Percentiles rank a stretch among this genome's conserved stretches.
Conservation (phyloP, 305 asterid species). For the Nicotiana rustica region DNA sequence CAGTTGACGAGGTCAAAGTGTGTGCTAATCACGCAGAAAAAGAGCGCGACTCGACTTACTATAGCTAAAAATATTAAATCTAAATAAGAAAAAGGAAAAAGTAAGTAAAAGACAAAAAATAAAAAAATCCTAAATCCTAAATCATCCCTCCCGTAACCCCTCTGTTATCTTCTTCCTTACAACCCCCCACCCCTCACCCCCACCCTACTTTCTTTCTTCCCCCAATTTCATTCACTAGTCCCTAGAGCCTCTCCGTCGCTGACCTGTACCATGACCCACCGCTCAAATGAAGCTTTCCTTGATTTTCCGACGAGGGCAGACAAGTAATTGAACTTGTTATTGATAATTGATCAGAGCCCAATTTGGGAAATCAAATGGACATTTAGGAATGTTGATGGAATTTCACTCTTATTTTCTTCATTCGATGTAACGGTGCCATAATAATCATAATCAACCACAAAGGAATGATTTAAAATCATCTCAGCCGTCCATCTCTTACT, state of each 20-base stretch:
- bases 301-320: conserved; percentile 45
- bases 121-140: too few relatives aligned
- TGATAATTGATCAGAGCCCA: conserved; percentile 51
- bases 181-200: too few relatives aligned
- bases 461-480: conserved; percentile 81
- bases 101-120: too few relatives aligned
- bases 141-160: too few relatives aligned
- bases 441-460: conserved; percentile 37
- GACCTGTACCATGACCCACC: conserved; percentile 25
- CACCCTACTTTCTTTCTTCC: too few relatives aligned
- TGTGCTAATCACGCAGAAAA: too few relatives aligned
- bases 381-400: conserved; percentile 56
- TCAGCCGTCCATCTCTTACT: conserved; percentile 83
- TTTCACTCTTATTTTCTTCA: conserved; percentile 15
- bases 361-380: conserved; percentile 71
- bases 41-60: too few relatives aligned
- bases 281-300: background rate
- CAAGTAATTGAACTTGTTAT: conserved; percentile 47
- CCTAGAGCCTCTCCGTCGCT: conserved; percentile 54
- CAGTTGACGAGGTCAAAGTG: too few relatives aligned
- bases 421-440: conserved; percentile 34
- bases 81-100: too few relatives aligned
- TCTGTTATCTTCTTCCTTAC: too few relatives aligned
- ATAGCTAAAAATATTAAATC: too few relatives aligned
- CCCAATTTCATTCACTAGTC: conserved; percentile 38